These are phyloP conservation scores for Zygotorulaspora sp. DNA, from an alignment of 805 yeast genomes.

Conservation along the genomic window DNA sequence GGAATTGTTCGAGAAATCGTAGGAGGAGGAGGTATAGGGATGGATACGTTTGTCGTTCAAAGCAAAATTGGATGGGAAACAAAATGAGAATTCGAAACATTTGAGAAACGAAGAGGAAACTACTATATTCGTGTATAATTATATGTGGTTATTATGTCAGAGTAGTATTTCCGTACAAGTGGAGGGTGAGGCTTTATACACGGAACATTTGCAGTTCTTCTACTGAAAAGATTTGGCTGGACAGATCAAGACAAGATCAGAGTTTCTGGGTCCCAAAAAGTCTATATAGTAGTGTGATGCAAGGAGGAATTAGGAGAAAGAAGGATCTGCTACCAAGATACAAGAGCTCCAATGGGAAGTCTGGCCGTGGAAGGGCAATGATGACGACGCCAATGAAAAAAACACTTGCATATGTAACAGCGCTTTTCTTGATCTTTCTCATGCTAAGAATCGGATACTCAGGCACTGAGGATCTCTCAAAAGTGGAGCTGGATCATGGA, in stretches of 20 bases:
- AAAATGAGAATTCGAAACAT: neutral
- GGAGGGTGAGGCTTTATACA: too few relatives aligned
- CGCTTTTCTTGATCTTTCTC: constrained; percentile 34
- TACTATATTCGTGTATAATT: too few relatives aligned
- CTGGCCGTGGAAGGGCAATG: constrained; percentile 21
- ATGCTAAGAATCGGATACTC: constrained; percentile 25
- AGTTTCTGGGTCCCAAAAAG: too few relatives aligned
- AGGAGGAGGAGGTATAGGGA: too few relatives aligned
- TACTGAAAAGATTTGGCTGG: too few relatives aligned
- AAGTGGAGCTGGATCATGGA: constrained; percentile 23
- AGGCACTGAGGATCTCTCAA: constrained; percentile 21
- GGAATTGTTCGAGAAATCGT: neutral
- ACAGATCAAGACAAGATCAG: too few relatives aligned
- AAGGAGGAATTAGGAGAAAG: constrained; percentile 34
- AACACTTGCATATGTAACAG: constrained; percentile 36
- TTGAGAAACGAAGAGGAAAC: neutral
- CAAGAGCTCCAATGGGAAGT: constrained; percentile 22
- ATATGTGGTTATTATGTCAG: too few relatives aligned
- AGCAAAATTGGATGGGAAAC: neutral
- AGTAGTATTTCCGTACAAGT: too few relatives aligned
- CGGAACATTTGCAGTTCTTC: too few relatives aligned
- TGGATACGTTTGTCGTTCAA: too few relatives aligned
- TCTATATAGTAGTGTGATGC: too few relatives aligned
- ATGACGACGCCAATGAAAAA: constrained; percentile 49
- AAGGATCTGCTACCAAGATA: constrained; percentile 42